Evolutionary conservation across 495 filamentous ascomycete species (phyloP), one percentile per base, ranked within the genome.

Genomic region (Xylaria castorea): DNA sequence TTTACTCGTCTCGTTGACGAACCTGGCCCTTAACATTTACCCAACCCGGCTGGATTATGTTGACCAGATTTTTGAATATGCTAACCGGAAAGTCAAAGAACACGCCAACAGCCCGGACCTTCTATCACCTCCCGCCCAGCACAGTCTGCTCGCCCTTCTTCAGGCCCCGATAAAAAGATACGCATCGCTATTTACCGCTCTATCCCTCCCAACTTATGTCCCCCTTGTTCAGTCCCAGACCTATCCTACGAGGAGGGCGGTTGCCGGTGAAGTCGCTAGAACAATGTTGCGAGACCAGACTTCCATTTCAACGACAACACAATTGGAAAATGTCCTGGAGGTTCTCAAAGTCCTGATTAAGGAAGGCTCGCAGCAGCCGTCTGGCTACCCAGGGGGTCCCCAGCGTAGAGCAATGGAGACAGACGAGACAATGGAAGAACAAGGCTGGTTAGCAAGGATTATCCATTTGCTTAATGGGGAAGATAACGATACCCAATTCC

Each of bases 351-450:
- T 98, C 1, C 81, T 99, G 53, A 97, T 99, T 77, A 95, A 92
- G 71, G 97, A 98, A 80, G 96, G 95, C 8, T 89, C 91, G 20
- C 95, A 97, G 74, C 91, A 95, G 68, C 90, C 93, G 20, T 87
- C 87, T 55, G 93, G 93, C 34, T 97, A 97, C 77, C 92, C 94
- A 14, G 94, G 93, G 7, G 88, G 91, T 36, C 91, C 92, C 82
- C 81, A 91, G 87, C 78, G 92, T 84, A 92, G 97, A 74, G 85
- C 87, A 7, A 60, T 89, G 38, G 89, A 91, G 78, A 98, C 97
- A 1, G 97, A 98, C 51, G 96, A 99, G 81, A 98, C 95, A 0
- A 89, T 98, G 72, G 95, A 98, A 81, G 96, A 98, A 81, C 96
- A 99, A 86, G 96, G 96, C 46, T 97, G 94, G 92, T 84, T 99